Percentiles rank a stretch among this genome's conserved stretches.
phyloP scores from a whole-genome alignment of 2,329 filamentous ascomycete genomes.

The Colletotrichum shisoi region DNA sequence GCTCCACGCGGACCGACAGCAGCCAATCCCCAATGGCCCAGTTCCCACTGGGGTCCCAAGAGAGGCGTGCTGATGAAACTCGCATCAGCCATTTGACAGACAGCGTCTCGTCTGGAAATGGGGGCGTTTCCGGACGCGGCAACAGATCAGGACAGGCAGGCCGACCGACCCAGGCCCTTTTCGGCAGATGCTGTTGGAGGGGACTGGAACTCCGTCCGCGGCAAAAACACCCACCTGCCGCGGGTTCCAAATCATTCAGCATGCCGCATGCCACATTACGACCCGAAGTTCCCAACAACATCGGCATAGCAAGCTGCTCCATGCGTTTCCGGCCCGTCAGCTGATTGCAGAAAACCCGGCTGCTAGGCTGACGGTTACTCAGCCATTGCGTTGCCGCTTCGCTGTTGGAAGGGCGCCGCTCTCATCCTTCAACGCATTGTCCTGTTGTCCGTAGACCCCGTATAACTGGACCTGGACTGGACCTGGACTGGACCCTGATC shows the following conservation, averaged over 20 bases:
- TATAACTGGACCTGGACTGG: slow-evolving; percentile 22
- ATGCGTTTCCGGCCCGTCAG: slow-evolving; percentile 4
- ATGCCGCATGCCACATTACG: background rate
- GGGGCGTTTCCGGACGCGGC: slow-evolving; percentile 29
- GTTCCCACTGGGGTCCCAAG: slow-evolving; percentile 22
- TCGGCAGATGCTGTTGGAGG: slow-evolving; percentile 23
- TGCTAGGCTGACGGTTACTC: background rate
- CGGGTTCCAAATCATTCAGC: slow-evolving; percentile 28
- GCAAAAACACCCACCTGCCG: background rate
- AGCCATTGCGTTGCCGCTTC: background rate
- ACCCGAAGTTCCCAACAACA: background rate
- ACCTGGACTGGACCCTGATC: slow-evolving; percentile 9
- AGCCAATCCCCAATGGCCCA: slow-evolving; percentile 23
- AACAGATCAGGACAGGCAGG: slow-evolving; percentile 7
- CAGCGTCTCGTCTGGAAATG: slow-evolving; percentile 24
- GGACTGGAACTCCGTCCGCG: background rate
- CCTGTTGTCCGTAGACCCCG: background rate
- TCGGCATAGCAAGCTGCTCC: slow-evolving; percentile 6
- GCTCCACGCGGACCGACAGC: slow-evolving; percentile 24
- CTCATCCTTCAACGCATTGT: slow-evolving; percentile 13
- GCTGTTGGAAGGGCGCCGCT: slow-evolving; percentile 9
- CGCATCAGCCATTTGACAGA: slow-evolving; percentile 30
- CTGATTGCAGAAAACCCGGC: slow-evolving; percentile 27
- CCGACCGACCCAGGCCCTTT: slow-evolving; percentile 19
- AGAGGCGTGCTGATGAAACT: slow-evolving; percentile 33